These are phyloP conservation scores for Leccinellum luteum DNA, from an alignment of 768 basidiomycete species.

Conservation along the genomic window DNA sequence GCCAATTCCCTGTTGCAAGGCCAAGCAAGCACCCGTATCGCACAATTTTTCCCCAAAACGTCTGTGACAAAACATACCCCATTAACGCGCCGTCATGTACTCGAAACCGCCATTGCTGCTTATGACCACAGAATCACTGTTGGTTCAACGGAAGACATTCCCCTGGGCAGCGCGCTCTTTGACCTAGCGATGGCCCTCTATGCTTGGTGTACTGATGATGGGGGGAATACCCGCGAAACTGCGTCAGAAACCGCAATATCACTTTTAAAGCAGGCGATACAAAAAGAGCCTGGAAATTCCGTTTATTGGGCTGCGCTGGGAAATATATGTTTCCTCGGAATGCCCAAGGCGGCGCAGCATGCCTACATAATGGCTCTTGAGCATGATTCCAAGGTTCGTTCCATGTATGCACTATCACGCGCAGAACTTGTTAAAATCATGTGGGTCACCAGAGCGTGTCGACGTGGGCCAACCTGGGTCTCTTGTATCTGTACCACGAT, in stretches of 20 bases:
- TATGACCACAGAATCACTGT: constrained; percentile 63
- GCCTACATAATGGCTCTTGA: constrained; percentile 89
- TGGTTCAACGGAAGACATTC: constrained; percentile 47
- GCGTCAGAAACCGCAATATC: constrained; percentile 44
- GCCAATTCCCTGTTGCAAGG: constrained; percentile 40
- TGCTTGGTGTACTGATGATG: constrained; percentile 40
- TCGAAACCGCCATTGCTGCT: constrained; percentile 54
- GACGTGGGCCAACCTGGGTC: constrained; percentile 85
- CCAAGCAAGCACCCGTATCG: constrained; percentile 41
- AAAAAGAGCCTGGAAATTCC: constrained; percentile 67
- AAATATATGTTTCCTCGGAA: constrained; percentile 60
- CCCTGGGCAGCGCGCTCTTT: constrained; percentile 62
- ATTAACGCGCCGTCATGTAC: constrained; percentile 35
- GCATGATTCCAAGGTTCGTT: constrained; percentile 71
- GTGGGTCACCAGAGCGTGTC: constrained; percentile 55
- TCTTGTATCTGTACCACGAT: constrained; percentile 77
- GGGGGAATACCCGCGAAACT: constrained; percentile 13
- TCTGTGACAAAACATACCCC: constrained; percentile 19
- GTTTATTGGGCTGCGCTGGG: constrained; percentile 84
- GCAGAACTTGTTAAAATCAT: neutral
- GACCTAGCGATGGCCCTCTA: constrained; percentile 70
- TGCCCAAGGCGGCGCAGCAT: constrained; percentile 81
- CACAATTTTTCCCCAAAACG: constrained; percentile 38
- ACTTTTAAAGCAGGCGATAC: constrained; percentile 69
- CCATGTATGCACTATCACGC: neutral